Percentiles rank a stretch among this genome's conserved stretches.
These are phyloP conservation scores for Hansenula sp. DNA, from an alignment of 1,139 yeast species.

Conservation along the genomic window DNA sequence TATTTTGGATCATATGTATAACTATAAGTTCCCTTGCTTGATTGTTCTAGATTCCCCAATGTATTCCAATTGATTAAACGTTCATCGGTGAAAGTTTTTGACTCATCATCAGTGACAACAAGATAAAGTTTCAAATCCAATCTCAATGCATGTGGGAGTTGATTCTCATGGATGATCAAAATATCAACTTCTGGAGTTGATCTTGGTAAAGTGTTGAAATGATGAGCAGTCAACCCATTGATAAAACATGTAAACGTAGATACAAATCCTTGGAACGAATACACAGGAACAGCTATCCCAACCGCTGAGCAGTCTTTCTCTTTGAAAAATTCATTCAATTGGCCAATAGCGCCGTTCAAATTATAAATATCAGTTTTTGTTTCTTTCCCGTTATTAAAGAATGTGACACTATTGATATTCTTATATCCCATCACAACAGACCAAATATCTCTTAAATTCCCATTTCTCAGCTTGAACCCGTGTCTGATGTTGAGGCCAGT, in stretches of 20 bases:
- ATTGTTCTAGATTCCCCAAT: slow-evolving; percentile 9
- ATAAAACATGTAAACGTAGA: slow-evolving; percentile 28
- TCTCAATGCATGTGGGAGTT: slow-evolving; percentile 7
- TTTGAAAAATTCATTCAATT: slow-evolving; percentile 10
- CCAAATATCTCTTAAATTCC: slow-evolving; percentile 69
- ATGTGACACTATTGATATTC: slow-evolving; percentile 6
- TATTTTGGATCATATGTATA: slow-evolving; percentile 22
- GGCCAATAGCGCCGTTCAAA: slow-evolving; percentile 23
- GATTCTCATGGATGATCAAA: slow-evolving; percentile 24
- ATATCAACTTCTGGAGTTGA: slow-evolving; percentile 25
- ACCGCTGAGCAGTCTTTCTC: slow-evolving; percentile 16
- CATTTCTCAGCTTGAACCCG: slow-evolving; percentile 62
- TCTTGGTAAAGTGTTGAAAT: slow-evolving; percentile 28
- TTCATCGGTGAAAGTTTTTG: slow-evolving; percentile 2
- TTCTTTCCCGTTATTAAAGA: slow-evolving; percentile 5
- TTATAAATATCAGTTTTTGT: slow-evolving; percentile 6
- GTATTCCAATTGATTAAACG: slow-evolving; percentile 24
- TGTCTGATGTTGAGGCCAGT: slow-evolving; percentile 63
- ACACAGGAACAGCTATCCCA: slow-evolving; percentile 26
- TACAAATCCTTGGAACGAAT: slow-evolving; percentile 26
- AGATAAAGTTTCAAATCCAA: slow-evolving; percentile 25
- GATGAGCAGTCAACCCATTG: slow-evolving; percentile 23
- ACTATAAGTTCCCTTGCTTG: slow-evolving; percentile 11
- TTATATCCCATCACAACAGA: slow-evolving; percentile 29
- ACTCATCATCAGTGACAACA: slow-evolving; percentile 23